A percentile compares a stretch with the other conserved stretches of the same genome.
Evolutionary conservation across 1,139 yeast species (phyloP).

Genomic region (Yamadazyma diospyri): DNA sequence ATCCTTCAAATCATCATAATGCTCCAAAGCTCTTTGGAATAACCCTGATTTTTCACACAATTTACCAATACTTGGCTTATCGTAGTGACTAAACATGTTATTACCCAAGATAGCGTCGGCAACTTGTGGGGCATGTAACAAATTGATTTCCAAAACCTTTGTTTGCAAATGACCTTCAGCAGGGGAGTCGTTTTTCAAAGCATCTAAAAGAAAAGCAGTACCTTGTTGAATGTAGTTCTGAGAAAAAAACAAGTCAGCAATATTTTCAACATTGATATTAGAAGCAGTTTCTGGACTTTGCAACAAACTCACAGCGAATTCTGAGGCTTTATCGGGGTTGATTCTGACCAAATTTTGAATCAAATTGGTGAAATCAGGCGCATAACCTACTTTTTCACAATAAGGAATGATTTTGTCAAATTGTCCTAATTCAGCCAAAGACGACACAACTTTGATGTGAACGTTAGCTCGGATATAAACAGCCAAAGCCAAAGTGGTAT

Average conservation of each 20-base stretch:
- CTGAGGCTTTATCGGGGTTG: constrained; percentile 97
- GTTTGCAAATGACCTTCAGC: constrained; percentile 97
- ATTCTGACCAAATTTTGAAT: constrained; percentile 88
- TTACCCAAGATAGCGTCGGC: constrained; percentile 98
- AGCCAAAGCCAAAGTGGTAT: constrained; percentile 81
- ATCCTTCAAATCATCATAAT: constrained; percentile 90
- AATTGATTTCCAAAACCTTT: constrained; percentile 85
- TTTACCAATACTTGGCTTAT: constrained; percentile 87
- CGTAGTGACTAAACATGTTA: constrained; percentile 93
- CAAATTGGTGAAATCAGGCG: constrained; percentile 87
- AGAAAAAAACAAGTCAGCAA: constrained; percentile 91
- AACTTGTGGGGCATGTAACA: constrained; percentile 96
- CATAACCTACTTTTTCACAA: constrained; percentile 83
- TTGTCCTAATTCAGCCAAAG: constrained; percentile 93
- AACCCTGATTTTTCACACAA: constrained; percentile 94
- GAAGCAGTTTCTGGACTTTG: constrained; percentile 48
- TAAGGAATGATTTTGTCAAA: constrained; percentile 94
- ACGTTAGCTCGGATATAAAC: constrained; percentile 84
- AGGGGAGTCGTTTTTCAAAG: constrained; percentile 89
- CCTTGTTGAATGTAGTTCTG: constrained; percentile 97
- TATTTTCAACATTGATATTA: constrained; percentile 74
- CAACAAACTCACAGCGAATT: constrained; percentile 86
- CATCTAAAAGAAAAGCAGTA: constrained; percentile 96
- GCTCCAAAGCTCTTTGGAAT: constrained; percentile 91
- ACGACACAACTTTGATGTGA: constrained; percentile 87